Evolutionary conservation across 495 filamentous ascomycete genomes (phyloP).

Genomic region (Penicillium soppii): DNA sequence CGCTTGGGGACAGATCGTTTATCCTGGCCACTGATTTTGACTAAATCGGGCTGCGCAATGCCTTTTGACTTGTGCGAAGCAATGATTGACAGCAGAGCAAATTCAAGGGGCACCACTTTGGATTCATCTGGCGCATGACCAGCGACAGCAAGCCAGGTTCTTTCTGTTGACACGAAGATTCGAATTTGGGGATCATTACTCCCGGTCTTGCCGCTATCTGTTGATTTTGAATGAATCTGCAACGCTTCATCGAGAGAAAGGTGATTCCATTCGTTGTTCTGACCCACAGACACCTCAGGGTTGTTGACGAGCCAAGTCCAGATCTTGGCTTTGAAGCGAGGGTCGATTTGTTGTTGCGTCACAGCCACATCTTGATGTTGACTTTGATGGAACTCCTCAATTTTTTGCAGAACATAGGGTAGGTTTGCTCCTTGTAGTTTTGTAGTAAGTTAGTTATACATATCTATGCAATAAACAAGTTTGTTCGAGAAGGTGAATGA

Average conservation of each 20-base stretch:
- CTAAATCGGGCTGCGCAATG: slow-evolving; percentile 78
- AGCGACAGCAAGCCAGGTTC: slow-evolving; percentile 76
- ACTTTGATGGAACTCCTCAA: slow-evolving; percentile 40
- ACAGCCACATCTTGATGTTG: slow-evolving; percentile 16
- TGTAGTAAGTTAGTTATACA: slow-evolving; percentile 9
- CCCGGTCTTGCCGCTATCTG: background rate
- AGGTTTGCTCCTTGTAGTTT: slow-evolving; percentile 38
- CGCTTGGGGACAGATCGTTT: slow-evolving; percentile 83
- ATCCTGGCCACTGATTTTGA: slow-evolving; percentile 75
- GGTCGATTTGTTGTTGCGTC: slow-evolving; percentile 40
- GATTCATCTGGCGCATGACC: slow-evolving; percentile 76
- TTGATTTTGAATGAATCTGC: slow-evolving; percentile 10
- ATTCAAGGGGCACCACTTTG: slow-evolving; percentile 65
- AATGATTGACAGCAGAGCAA: slow-evolving; percentile 75
- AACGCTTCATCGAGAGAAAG: slow-evolving; percentile 50
- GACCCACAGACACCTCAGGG: slow-evolving; percentile 51
- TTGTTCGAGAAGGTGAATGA: background rate
- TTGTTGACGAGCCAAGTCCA: slow-evolving; percentile 58
- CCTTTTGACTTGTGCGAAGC: slow-evolving; percentile 68
- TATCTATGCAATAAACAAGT: background rate
- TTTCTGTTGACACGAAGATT: slow-evolving; percentile 59
- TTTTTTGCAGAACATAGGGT: slow-evolving; percentile 35
- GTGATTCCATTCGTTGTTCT: slow-evolving; percentile 38
- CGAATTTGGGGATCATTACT: slow-evolving; percentile 23
- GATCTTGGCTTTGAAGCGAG: slow-evolving; percentile 49